Evolutionary conservation across 768 basidiomycete species (phyloP).

Genomic region (Mycena filopes): DNA sequence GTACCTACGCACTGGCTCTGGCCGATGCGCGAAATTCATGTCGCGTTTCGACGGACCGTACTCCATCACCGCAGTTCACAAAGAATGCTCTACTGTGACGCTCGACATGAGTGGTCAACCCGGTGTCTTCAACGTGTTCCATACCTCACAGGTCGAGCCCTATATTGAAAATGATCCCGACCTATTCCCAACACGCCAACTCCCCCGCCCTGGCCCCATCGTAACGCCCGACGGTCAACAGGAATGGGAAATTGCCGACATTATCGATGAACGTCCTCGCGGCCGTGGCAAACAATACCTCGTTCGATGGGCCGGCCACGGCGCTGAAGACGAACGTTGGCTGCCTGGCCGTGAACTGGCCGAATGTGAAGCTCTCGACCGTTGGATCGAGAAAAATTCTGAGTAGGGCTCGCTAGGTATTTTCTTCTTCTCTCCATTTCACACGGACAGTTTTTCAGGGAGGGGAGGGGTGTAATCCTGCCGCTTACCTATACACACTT

Average conservation of each 20-base stretch:
- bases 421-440: too few relatives aligned
- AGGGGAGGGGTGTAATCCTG: too few relatives aligned
- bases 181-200: slow-evolving; percentile 42
- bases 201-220: slow-evolving; percentile 32
- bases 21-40: slow-evolving; percentile 51
- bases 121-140: slow-evolving; percentile 45
- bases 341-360: not conserved
- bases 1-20: slow-evolving; percentile 36
- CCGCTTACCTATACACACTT: too few relatives aligned
- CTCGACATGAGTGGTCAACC: slow-evolving; percentile 33
- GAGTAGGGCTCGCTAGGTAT: too few relatives aligned
- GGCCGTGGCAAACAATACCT: not conserved
- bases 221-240: slow-evolving; percentile 15
- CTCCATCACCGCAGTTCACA: slow-evolving; percentile 32
- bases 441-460: too few relatives aligned
- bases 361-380: not conserved
- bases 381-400: too few relatives aligned
- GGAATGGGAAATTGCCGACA: not conserved
- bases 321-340: not conserved
- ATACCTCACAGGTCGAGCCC: slow-evolving; percentile 41
- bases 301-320: not conserved
- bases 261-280: not conserved
- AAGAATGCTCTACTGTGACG: slow-evolving; percentile 35
- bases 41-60: slow-evolving; percentile 44
- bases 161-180: slow-evolving; percentile 43